These are phyloP conservation scores for Cytospora paraplurivora DNA, from an alignment of 2,329 filamentous ascomycete genomes.

Conservation along the genomic window DNA sequence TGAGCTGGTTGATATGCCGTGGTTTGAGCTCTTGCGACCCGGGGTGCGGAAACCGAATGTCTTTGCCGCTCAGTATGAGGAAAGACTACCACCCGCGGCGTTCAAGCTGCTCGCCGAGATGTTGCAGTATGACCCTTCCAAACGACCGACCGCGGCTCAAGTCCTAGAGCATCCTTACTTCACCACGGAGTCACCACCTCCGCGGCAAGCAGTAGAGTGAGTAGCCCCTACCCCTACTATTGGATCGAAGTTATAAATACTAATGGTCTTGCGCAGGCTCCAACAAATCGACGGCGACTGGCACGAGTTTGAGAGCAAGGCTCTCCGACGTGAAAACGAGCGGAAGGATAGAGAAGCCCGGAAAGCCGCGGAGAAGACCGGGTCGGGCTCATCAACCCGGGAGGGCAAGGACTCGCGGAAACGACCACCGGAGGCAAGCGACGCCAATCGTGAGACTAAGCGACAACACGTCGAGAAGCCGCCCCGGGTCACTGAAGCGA, in stretches of 20 bases:
- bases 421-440: conserved; percentile 34
- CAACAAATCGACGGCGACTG: conserved; percentile 86
- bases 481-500: conserved; percentile 2
- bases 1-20: conserved; percentile 87
- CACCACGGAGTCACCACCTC: conserved; percentile 72
- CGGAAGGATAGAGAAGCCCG: conserved; percentile 59
- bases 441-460: conserved; percentile 32
- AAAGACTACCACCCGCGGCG: conserved; percentile 74
- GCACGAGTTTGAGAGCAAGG: conserved; percentile 99
- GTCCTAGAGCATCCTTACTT: conserved; percentile 91
- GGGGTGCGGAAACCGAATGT: conserved; percentile 70
- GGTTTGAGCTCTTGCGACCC: conserved; percentile 90
- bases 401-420: conserved; percentile 43
- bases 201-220: conserved; percentile 80
- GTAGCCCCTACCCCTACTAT: conserved; percentile 40
- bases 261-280: conserved; percentile 56
- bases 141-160: conserved; percentile 79
- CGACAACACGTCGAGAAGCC: conserved; percentile 26
- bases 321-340: conserved; percentile 86
- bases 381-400: conserved; percentile 32
- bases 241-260: conserved; percentile 11
- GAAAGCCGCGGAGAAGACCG: conserved; percentile 47
- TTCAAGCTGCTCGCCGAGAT: conserved; percentile 82
- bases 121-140: conserved; percentile 85
- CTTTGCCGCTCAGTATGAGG: conserved; percentile 82